Percentiles rank a stretch among this genome's conserved stretches.
Conservation (phyloP, 306 rosid genomes). For the Acmispon strigosus region DNA sequence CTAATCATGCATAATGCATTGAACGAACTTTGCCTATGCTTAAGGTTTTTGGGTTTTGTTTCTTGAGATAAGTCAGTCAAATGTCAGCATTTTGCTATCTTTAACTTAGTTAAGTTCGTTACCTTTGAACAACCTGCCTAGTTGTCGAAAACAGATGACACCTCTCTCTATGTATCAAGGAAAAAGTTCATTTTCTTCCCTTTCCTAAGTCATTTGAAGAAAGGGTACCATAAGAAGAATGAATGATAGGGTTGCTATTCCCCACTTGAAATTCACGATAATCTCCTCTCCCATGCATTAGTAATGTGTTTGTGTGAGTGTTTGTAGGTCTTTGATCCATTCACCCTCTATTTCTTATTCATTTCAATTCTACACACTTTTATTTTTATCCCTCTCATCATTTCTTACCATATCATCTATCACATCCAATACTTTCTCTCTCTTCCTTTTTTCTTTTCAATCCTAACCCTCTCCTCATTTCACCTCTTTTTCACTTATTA, state of each 20-base stretch:
- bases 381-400: too few relatives aligned
- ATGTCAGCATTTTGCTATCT: constrained; percentile 14
- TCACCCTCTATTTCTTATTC: too few relatives aligned
- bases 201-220: neutral
- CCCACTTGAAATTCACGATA: neutral
- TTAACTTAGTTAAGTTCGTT: constrained; percentile 3
- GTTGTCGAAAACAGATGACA: neutral
- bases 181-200: neutral
- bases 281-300: neutral
- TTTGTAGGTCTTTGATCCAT: too few relatives aligned
- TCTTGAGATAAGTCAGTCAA: constrained; percentile 3
- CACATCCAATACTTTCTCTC: too few relatives aligned
- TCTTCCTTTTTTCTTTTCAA: too few relatives aligned
- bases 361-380: too few relatives aligned
- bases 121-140: neutral
- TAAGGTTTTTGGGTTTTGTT: neutral
- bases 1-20: constrained; percentile 6
- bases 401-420: too few relatives aligned
- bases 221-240: neutral
- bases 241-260: neutral
- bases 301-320: too few relatives aligned
- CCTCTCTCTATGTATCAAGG: neutral
- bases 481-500: too few relatives aligned
- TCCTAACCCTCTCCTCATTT: too few relatives aligned
- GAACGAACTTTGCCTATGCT: constrained; percentile 21